Evolutionary conservation across 148 eudicot species (phyloP).

Genomic region (Gaultheria prostrata): DNA sequence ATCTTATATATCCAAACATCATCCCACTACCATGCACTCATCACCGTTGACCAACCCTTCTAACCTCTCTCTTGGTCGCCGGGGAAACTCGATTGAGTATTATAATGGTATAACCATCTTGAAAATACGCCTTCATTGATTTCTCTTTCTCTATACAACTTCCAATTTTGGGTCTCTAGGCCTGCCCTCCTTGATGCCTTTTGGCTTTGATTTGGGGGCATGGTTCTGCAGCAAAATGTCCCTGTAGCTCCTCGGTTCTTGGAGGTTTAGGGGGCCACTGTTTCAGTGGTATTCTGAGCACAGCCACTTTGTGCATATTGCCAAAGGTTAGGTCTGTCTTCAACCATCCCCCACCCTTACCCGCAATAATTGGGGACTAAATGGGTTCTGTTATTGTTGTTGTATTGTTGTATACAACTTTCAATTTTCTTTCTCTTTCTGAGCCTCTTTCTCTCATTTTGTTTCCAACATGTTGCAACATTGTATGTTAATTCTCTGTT

Average conservation of each 20-base stretch:
- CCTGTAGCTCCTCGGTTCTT: no score
- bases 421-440: background rate
- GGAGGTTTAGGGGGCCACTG: no score
- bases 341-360: no score
- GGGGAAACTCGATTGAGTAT: background rate
- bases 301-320: no score
- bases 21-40: background rate
- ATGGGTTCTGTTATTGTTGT: no score
- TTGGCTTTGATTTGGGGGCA: no score
- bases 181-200: no score
- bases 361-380: no score
- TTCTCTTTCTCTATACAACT: background rate
- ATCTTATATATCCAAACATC: background rate
- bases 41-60: background rate
- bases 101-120: background rate
- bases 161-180: no score
- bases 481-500: background rate
- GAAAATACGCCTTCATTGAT: background rate
- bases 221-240: no score
- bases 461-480: background rate
- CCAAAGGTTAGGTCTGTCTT: no score
- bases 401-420: background rate
- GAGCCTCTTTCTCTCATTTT: background rate
- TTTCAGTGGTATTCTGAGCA: no score
- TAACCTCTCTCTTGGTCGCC: background rate